A percentile compares a stretch with the other conserved stretches of the same genome.
phyloP scores from a whole-genome alignment of 345 rosid genomes.

The Adansonia digitata region DNA sequence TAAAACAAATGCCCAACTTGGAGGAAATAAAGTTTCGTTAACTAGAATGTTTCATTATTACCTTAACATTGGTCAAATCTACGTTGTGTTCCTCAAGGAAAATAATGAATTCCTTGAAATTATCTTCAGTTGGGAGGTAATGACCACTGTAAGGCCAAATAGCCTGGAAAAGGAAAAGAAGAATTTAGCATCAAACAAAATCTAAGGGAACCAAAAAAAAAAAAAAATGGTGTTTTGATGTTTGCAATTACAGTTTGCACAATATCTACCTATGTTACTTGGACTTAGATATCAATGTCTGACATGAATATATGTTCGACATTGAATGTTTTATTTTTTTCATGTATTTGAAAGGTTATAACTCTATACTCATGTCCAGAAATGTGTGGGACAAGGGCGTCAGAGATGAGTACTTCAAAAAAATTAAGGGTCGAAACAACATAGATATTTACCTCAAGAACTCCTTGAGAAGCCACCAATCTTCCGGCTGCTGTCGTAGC shows the following conservation, averaged over 20 bases:
- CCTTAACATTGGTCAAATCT: constrained; percentile 1
- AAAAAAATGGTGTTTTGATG: no score
- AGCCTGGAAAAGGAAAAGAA: background rate
- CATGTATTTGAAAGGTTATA: no score
- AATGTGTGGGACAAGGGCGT: no score
- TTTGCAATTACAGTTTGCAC: background rate
- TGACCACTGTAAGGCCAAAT: constrained; percentile 5
- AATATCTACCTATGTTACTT: background rate
- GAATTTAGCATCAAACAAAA: no score
- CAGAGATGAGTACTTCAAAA: no score
- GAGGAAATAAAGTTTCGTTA: background rate
- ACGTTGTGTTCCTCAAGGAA: constrained; percentile 2
- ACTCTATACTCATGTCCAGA: no score
- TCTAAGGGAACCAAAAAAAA: no score
- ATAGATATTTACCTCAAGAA: constrained; percentile 5
- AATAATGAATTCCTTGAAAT: background rate
- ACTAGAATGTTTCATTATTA: background rate
- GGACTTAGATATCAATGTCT: no score
- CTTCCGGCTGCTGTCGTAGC: background rate
- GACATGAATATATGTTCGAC: no score
- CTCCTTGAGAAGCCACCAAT: constrained; percentile 3
- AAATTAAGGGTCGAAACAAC: no score
- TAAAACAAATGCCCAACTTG: background rate
- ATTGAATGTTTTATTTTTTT: no score
- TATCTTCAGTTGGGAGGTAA: constrained; percentile 6